Evolutionary conservation across 2,329 filamentous ascomycete species (phyloP).

Genomic region (Scopulariopsis brevicaulis): DNA sequence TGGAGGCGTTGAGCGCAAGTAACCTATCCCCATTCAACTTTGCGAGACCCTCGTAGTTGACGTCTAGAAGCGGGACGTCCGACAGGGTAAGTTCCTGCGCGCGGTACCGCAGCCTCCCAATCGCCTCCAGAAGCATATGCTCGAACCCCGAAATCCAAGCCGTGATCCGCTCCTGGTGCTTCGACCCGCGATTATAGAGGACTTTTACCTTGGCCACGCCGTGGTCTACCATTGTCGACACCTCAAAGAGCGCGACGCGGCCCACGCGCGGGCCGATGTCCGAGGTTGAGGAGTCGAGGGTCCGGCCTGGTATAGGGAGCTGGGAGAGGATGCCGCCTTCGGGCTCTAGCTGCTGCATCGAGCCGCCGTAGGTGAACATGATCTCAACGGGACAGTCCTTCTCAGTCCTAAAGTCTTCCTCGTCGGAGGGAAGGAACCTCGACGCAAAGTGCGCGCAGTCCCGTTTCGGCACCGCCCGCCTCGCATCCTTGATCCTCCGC

Average conservation of each 20-base stretch:
- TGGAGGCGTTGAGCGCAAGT: conserved; percentile 24
- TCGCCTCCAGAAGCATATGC: conserved; percentile 29
- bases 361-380: conserved; percentile 44
- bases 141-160: conserved; percentile 37
- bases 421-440: conserved; percentile 23
- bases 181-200: conserved; percentile 28
- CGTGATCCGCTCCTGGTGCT: conserved; percentile 28
- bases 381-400: conserved; percentile 44
- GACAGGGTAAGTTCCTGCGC: conserved; percentile 36
- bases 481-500: conserved; percentile 39
- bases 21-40: conserved; percentile 30
- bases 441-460: conserved; percentile 38
- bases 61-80: conserved; percentile 34
- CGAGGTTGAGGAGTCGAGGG: conserved; percentile 23
- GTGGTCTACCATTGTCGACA: conserved; percentile 33
- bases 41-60: conserved; percentile 31
- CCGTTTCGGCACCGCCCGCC: conserved; percentile 28
- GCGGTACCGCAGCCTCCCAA: conserved; percentile 26
- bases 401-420: conserved; percentile 11
- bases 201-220: conserved; percentile 32
- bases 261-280: conserved; percentile 33
- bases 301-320: conserved; percentile 25
- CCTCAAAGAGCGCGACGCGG: conserved; percentile 37
- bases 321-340: conserved; percentile 37
- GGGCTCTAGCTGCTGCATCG: conserved; percentile 33